These are phyloP conservation scores for Collybiopsis luxurians DNA, from an alignment of 768 basidiomycete genomes.

Conservation along the genomic window DNA sequence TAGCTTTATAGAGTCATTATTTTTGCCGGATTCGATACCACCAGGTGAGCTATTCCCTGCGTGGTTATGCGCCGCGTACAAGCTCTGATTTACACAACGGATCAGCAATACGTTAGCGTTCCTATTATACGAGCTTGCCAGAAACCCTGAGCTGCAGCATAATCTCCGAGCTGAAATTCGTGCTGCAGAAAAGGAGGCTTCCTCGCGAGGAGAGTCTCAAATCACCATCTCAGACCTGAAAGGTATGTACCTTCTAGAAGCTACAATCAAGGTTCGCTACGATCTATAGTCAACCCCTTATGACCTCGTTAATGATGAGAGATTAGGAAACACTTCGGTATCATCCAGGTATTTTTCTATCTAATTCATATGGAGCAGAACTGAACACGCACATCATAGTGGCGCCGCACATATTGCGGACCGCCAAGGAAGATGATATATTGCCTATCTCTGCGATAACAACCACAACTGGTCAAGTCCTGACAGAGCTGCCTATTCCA, in stretches of 20 bases:
- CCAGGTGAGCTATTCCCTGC: too few relatives aligned
- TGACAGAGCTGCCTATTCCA: conserved; percentile 30
- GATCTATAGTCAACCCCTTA: neutral
- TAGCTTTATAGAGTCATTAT: too few relatives aligned
- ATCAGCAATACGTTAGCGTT: too few relatives aligned
- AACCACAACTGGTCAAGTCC: conserved; percentile 25
- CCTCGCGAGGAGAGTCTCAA: conserved; percentile 18
- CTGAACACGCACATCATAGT: too few relatives aligned
- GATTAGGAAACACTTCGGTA: conserved; percentile 44
- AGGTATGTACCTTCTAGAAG: conserved; percentile 45
- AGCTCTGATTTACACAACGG: too few relatives aligned
- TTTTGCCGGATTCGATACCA: too few relatives aligned
- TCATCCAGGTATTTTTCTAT: too few relatives aligned
- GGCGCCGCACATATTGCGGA: too few relatives aligned
- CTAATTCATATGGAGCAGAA: too few relatives aligned
- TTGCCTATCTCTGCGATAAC: conserved; percentile 41
- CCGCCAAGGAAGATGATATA: conserved; percentile 41
- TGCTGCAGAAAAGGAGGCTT: neutral
- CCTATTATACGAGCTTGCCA: neutral
- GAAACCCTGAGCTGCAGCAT: neutral
- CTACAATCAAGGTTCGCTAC: conserved; percentile 40
- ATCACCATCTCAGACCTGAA: conserved; percentile 45
- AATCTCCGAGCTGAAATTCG: conserved; percentile 4
- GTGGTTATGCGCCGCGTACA: too few relatives aligned
- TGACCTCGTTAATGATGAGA: neutral